Base-by-base conservation (phyloP, 805 yeast genomes). In the Scheffersomyces spartinae region DNA sequence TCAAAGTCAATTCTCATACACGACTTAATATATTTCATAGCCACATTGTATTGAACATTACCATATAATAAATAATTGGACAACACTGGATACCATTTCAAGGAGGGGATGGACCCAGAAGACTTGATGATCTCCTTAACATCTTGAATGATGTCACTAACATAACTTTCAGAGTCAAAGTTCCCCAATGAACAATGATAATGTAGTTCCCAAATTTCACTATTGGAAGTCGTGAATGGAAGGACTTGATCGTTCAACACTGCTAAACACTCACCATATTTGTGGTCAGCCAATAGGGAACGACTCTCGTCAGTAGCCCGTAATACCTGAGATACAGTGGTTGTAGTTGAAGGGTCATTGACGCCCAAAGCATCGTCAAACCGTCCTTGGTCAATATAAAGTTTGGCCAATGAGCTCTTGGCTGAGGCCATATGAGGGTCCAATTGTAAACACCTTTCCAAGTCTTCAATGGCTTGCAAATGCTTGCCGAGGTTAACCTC, bases 1-100 rank as follows among this genome's bases (percentile, higher is more conserved):
- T 83, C 95, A 48, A 83, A 80, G 47, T 88, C 88, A 22, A 71
- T 64, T 28, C 79, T 73, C 25, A 88, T 54, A 45, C 96, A 85
- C 34, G 68, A 73, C 36, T 76, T 68, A 14, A 76, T 57, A 20
- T 62, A 58, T 31, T 49, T 59, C 39, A 68, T 50, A 0, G 79
- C 65, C 14, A 61, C 60, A 9, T 68, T 68, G 31, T 64, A 70
- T 20, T 71, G 70, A 19, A 60, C 55, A 20, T 72, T 57, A 5
- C 73, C 65, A 37, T 62, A 74, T 25, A 68, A 49, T 29, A 55
- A 36, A 29, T 45, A 48, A 14, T 52, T 43, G 1, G 64, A 36
- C 11, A 47, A 27, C 9, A 30, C 28, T 12, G 33, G 34, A 35
- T 54, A 60, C 23, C 34, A 28, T 4, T 36, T 26, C 21, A 55